Evolutionary conservation across 208 protist genomes (phyloP), one percentile per base, ranked within the genome.

Genomic region (Acanthamoeba castellanii): DNA sequence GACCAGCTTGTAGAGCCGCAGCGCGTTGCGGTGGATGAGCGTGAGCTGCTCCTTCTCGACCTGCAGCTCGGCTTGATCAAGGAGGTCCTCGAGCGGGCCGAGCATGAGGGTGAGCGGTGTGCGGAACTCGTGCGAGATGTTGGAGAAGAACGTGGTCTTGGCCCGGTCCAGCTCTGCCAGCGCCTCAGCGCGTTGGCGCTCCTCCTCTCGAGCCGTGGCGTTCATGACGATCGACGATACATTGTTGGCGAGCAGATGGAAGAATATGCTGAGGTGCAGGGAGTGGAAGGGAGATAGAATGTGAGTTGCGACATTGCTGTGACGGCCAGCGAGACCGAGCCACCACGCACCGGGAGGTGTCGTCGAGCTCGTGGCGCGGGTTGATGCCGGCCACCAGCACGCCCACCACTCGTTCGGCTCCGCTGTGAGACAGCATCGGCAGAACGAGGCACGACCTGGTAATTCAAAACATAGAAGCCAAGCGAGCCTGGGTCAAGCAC

Each of bases 71-170:
- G 82, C 50, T 13, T 78, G 13, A 2, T 68, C 59, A 9, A 92
- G 4, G 13, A 92, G 30, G 25, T 92, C 95, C 50, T 84, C 95
- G 27, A 96, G 88, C 7, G 95, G 95, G 22, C 92, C 95, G 4
- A 96, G 70, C 70, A 96, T 96, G 42, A 96, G 95, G 32, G 95
- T 95, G 27, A 96, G 92, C 5, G 95, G 95, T 0, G 95, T 96
- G 32, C 95, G 50, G 32, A 96, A 95, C 57, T 96, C 95, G 66
- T 96, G 95, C 25, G 68, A 92, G n/a, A 96, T 95, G 59, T 95
- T 96, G 25, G 68, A 95, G 37, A 95, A 95, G 68, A 95, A 95
- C 6, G 13, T 70, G 6, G 94, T 95, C 55, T 95, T 95, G 27
- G 90, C 84, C 30, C 92, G 66, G 16, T 95, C 94, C 30, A 95